Evolutionary conservation across 1,284 basidiomycete genomes (phyloP).

Genomic region (Tilletiopsis washingtonensis): DNA sequence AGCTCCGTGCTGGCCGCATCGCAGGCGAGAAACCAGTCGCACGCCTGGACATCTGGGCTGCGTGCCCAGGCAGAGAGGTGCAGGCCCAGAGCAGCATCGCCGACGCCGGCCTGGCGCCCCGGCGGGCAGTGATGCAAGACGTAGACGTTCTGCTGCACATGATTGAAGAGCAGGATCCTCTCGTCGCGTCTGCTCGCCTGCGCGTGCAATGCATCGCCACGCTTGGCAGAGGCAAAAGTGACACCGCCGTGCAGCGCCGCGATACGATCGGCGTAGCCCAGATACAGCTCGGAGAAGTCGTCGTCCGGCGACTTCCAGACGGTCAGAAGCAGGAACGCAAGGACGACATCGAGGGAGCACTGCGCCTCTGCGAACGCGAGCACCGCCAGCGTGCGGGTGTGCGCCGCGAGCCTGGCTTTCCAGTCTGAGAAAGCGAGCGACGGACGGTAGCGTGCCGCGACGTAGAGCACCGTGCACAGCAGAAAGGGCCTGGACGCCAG

Average conservation of each 20-base stretch:
- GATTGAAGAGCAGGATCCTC: slow-evolving; percentile 23
- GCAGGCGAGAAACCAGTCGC: slow-evolving; percentile 20
- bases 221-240: too few relatives aligned
- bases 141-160: slow-evolving; percentile 23
- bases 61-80: slow-evolving; percentile 19
- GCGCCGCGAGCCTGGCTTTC: slow-evolving; percentile 11
- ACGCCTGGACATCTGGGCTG: slow-evolving; percentile 12
- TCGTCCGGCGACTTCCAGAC: slow-evolving; percentile 29
- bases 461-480: slow-evolving; percentile 2
- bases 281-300: slow-evolving; percentile 21
- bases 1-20: slow-evolving; percentile 24
- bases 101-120: slow-evolving; percentile 17
- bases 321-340: slow-evolving; percentile 21
- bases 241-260: too few relatives aligned
- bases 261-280: slow-evolving; percentile 17
- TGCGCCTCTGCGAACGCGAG: slow-evolving; percentile 18
- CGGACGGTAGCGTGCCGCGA: slow-evolving; percentile 20
- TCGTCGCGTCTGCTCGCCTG: slow-evolving; percentile 5
- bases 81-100: slow-evolving; percentile 16
- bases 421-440: too few relatives aligned
- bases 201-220: too few relatives aligned
- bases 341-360: slow-evolving; percentile 16
- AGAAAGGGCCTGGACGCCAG: neutral
- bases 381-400: slow-evolving; percentile 16
- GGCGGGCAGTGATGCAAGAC: slow-evolving; percentile 24